Conservation (phyloP, 2,329 filamentous ascomycete genomes). For the Apiospora hydei region DNA sequence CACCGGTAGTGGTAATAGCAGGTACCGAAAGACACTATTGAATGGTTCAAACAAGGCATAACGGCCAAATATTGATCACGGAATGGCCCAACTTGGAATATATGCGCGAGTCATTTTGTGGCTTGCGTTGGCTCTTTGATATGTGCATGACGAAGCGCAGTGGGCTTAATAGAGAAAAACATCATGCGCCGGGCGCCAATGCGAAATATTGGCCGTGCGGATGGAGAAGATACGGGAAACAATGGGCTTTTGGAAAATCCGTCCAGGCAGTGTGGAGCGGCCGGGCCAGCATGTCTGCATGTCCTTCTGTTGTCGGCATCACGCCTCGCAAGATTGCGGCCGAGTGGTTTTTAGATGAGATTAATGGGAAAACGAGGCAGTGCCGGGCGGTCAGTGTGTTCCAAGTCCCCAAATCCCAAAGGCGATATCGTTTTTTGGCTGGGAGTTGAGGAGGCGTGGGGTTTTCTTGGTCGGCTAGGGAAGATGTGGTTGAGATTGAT, state of each 20-base stretch:
- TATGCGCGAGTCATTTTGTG: slow-evolving; percentile 18
- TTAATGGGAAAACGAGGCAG: slow-evolving; percentile 9
- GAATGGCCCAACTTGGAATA: slow-evolving; percentile 17
- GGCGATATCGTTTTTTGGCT: too few relatives aligned
- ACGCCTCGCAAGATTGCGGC: slow-evolving; percentile 1
- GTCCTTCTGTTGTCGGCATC: slow-evolving; percentile 3
- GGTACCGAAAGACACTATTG: slow-evolving; percentile 7
- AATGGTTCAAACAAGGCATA: slow-evolving; percentile 17
- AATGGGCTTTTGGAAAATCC: slow-evolving; percentile 7
- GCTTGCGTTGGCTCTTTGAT: slow-evolving; percentile 16
- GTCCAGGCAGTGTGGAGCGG: neutral
- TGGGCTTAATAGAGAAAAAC: slow-evolving; percentile 7
- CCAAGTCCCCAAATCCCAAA: neutral
- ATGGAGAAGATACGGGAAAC: slow-evolving; percentile 11
- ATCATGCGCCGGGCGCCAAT: slow-evolving; percentile 16
- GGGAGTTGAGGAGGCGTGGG: neutral
- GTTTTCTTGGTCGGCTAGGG: neutral
- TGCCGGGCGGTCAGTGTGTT: slow-evolving; percentile 7
- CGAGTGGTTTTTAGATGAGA: slow-evolving; percentile 8
- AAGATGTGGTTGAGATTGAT: slow-evolving; percentile 16
- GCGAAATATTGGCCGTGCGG: slow-evolving; percentile 11
- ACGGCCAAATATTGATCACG: neutral
- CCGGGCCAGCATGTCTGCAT: neutral
- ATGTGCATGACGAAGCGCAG: slow-evolving; percentile 20
- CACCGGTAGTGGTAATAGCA: slow-evolving; percentile 13